These are phyloP conservation scores for Gypsophila paniculata DNA, from an alignment of 179 eudicot species.

Conservation along the genomic window DNA sequence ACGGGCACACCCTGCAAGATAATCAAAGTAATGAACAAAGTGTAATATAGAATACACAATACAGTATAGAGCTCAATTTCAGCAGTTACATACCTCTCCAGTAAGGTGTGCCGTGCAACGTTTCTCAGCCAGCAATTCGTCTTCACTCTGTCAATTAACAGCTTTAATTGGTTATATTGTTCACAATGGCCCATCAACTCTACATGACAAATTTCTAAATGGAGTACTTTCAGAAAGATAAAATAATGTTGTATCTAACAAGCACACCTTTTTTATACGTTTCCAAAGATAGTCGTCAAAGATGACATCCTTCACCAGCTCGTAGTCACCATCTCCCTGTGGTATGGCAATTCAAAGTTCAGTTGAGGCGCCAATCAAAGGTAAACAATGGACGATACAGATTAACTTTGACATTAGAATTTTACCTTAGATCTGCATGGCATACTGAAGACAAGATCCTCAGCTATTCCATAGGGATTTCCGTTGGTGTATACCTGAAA, in stretches of 20 bases:
- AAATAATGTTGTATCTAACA: neutral
- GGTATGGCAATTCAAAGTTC: neutral
- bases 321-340: conserved; percentile 97
- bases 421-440: conserved; percentile 91
- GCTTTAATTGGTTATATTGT: neutral
- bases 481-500: conserved; percentile 80
- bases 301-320: conserved; percentile 70
- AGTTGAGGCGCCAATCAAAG: neutral
- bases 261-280: conserved; percentile 59
- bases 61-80: neutral
- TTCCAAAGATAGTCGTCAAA: conserved; percentile 72
- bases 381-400: neutral
- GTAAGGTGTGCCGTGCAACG: conserved; percentile 87
- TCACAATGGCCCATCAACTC: neutral
- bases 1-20: conserved; percentile 67
- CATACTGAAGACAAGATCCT: conserved; percentile 92
- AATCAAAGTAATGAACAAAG: neutral
- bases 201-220: too few species aligned
- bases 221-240: neutral
- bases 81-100: conserved; percentile 58
- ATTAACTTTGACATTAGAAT: neutral
- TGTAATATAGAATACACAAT: neutral
- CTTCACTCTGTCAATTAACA: conserved; percentile 58
- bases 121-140: conserved; percentile 86
- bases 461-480: conserved; percentile 88